Base-by-base conservation (phyloP, 2,329 filamentous ascomycete species). In the Fusarium cyanostomum region DNA sequence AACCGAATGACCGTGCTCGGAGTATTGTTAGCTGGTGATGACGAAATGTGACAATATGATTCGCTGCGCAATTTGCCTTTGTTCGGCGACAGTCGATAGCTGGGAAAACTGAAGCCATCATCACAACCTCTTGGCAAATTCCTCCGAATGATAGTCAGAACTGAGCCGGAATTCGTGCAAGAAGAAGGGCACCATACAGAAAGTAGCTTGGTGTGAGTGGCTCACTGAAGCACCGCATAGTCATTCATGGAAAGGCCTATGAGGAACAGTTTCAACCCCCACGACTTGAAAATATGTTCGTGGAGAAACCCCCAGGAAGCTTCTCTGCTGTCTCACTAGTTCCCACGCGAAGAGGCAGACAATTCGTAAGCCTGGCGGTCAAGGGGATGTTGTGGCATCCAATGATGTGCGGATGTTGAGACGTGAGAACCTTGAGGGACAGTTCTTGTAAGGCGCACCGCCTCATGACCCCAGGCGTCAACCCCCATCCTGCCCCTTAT, bases 391-490 rank as follows among this genome's bases (percentile, higher is more conserved):
- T 30, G 52, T 42, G 33, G 38, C 34, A 51, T 55, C 68, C 66
- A 70, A 71, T 69, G 38, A 52, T 41, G 52, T 31, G 54, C 11
- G 35, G 48, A 38, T 43, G 31, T 52, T 44, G 56, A 62, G 42
- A 59, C 54, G 53, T 62, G 69, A 71, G 69, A 71, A 71, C 69
- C 69, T 50, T 71, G 69, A 71, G 62, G 68, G 69, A 65, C 65
- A 71, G 48, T 24, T 51, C 43, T 39, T 55, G 58, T 43, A 42
- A 50, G 59, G 55, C 46, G 45, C 59, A 57, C 59, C 42, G 52
- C 34, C 58, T 60, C 44, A 56, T 61, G 51, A 61, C 51, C 37
- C 37, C 30, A 39, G 37, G 59, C 49, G 42, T 59, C 50, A 52
- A 64, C 55, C 62, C 59, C 62, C 43, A 59, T 48, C 39, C 39